Evolutionary conservation across 23 red algal genomes (phyloP).

Genomic region (Cyanidiococcus yangmingshanensis): DNA sequence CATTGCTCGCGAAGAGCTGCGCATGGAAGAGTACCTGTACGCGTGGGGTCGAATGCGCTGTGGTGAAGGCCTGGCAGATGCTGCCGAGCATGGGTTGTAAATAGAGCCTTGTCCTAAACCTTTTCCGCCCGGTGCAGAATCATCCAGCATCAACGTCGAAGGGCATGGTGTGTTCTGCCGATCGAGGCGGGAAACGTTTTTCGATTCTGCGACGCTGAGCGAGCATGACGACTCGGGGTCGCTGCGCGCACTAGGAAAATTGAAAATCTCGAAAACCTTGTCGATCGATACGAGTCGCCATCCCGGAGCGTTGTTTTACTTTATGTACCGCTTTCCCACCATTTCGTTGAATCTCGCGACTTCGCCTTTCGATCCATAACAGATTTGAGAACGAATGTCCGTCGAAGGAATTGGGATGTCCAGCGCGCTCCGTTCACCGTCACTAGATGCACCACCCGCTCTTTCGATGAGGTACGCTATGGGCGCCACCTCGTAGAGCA

Average conservation of each 20-base stretch:
- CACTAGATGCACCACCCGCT: constrained; percentile 64
- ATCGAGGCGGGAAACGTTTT: too few species aligned
- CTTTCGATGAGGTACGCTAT: constrained; percentile 92
- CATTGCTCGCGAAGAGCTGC: background rate
- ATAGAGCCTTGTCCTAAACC: too few species aligned
- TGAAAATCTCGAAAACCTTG: too few species aligned
- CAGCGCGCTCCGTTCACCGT: constrained; percentile 58
- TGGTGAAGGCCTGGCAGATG: background rate
- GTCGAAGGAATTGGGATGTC: constrained; percentile 64
- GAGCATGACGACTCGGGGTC: too few species aligned
- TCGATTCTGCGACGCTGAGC: too few species aligned
- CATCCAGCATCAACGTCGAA: too few species aligned
- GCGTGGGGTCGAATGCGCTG: background rate
- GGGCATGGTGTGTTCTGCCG: too few species aligned
- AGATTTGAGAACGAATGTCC: constrained; percentile 77
- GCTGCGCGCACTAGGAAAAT: too few species aligned
- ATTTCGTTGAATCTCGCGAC: constrained; percentile 80
- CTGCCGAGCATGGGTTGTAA: background rate
- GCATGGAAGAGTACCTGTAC: constrained; percentile 11
- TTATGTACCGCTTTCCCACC: constrained; percentile 50
- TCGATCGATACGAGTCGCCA: too few species aligned
- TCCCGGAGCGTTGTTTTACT: too few species aligned
- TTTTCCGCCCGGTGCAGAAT: too few species aligned
- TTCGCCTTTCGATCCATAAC: constrained; percentile 74
- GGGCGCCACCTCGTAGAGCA: constrained; percentile 93